Evolutionary conservation across 23 red algal species (phyloP).

Genomic region (Gracilariopsis chorda): DNA sequence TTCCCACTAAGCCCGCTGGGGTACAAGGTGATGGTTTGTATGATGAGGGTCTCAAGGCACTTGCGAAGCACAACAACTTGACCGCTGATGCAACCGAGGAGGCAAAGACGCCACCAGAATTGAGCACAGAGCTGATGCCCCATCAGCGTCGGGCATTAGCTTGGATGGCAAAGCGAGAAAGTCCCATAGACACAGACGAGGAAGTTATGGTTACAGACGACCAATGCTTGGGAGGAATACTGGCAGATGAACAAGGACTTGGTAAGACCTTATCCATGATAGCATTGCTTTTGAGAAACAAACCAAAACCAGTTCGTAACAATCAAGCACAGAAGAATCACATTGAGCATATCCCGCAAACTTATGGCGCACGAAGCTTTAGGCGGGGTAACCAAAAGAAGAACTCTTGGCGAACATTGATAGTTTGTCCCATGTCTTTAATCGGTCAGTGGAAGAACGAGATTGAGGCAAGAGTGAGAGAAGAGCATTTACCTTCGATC

Average conservation of each 20-base stretch:
- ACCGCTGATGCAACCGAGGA: slow-evolving; percentile 54
- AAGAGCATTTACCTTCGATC: slow-evolving; percentile 7
- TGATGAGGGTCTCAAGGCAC: neutral
- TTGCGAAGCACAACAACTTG: slow-evolving; percentile 12
- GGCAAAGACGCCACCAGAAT: neutral
- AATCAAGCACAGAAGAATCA: too few relatives aligned
- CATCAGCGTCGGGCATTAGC: slow-evolving; percentile 71
- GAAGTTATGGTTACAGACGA: slow-evolving; percentile 19
- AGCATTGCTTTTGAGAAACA: slow-evolving; percentile 16
- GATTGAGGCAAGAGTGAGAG: slow-evolving; percentile 3
- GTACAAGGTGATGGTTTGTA: too few relatives aligned
- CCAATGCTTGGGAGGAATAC: slow-evolving; percentile 50
- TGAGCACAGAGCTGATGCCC: slow-evolving; percentile 22
- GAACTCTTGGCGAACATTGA: slow-evolving; percentile 50
- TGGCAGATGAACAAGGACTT: slow-evolving; percentile 71
- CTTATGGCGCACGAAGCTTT: neutral
- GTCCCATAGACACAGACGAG: neutral
- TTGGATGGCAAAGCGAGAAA: slow-evolving; percentile 70
- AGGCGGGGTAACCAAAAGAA: neutral
- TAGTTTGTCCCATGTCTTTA: slow-evolving; percentile 75
- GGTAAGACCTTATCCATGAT: slow-evolving; percentile 73
- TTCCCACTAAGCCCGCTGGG: too few relatives aligned
- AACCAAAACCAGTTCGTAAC: neutral
- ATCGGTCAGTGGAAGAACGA: slow-evolving; percentile 76
- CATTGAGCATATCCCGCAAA: too few relatives aligned